Evolutionary conservation across 2,329 filamentous ascomycete genomes (phyloP), one percentile per base, ranked within the genome.

Genomic region (Teratosphaeria zuluensis): DNA sequence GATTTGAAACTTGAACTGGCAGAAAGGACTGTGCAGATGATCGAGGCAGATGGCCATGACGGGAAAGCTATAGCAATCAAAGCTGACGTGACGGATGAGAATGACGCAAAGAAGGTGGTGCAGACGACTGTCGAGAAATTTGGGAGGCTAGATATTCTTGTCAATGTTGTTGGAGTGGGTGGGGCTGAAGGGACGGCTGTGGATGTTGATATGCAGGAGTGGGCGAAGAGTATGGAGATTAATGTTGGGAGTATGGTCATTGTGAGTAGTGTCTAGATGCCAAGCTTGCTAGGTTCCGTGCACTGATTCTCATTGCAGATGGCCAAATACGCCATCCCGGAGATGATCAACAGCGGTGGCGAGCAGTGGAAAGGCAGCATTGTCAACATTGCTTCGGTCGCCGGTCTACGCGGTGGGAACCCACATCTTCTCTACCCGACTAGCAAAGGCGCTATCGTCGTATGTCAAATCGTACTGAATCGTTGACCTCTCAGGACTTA

Each of bases 241-340:
- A 88, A 88, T 64, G 81, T 88, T 3, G 78, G 78, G 4, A 84
- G 80, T 64, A 87, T 87, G 84, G 80, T 87, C 57, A 86, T 87
- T 82, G 58, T 56, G 54, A 51, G 32, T 28, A 53, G 55, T 51
- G 28, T 16, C 30, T 16, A 4, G 24, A 35, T 1, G 24, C 24
- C 31, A 33, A 31, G 3, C 30, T 21, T 24, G 12, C 8, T 28
- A 21, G 48, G 51, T 46, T 5, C 42, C 7, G n/a, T 8, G 14
- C 4, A 46, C 28, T 32, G 21, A 38, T 33, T 21, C 12, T 12
- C 8, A 4, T 55, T 21, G 31, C 55, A 54, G 14, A 64, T 64
- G 61, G 74, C 76, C 19, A 85, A 85, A 64, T 80, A 81, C 63
- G 78, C 79, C 0, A 79, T 88, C 32, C 84, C 84, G 0, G 79